phyloP scores from a whole-genome alignment of 2,329 filamentous ascomycete genomes.

The Exophiala lecanii-corni region DNA sequence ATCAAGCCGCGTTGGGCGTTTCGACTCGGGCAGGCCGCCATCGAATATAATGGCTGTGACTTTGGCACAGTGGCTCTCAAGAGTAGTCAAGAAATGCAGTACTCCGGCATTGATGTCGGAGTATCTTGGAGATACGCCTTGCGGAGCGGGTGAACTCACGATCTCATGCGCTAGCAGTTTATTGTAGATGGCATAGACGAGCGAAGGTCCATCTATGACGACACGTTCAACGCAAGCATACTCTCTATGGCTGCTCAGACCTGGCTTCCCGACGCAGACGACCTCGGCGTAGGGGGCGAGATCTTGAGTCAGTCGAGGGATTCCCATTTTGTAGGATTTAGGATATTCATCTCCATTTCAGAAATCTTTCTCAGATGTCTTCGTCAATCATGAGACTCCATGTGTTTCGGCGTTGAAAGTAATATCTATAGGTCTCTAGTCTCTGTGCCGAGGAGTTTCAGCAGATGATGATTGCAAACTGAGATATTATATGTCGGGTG shows the following conservation, averaged over 20 bases:
- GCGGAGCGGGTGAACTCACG: slow-evolving; percentile 32
- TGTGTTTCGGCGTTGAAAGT: too few relatives aligned
- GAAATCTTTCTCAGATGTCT: too few relatives aligned
- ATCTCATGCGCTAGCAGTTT: slow-evolving; percentile 41
- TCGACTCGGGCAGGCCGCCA: slow-evolving; percentile 67
- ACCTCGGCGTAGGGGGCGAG: slow-evolving; percentile 50
- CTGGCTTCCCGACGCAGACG: slow-evolving; percentile 33
- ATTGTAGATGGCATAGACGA: slow-evolving; percentile 69
- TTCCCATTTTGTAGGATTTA: slow-evolving; percentile 59
- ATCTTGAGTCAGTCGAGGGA: slow-evolving; percentile 52
- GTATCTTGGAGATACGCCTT: slow-evolving; percentile 55
- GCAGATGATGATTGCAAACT: too few relatives aligned
- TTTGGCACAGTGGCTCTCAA: slow-evolving; percentile 51
- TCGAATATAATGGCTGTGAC: slow-evolving; percentile 72
- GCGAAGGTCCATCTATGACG: slow-evolving; percentile 71
- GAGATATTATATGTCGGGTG: too few relatives aligned
- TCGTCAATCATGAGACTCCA: too few relatives aligned
- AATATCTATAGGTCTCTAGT: too few relatives aligned
- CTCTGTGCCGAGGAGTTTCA: too few relatives aligned
- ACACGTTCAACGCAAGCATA: slow-evolving; percentile 28
- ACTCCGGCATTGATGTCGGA: slow-evolving; percentile 56
- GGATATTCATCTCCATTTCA: too few relatives aligned
- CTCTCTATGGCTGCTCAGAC: not conserved
- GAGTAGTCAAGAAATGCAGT: slow-evolving; percentile 57
- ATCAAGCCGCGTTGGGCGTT: slow-evolving; percentile 57